These are phyloP conservation scores for Phyllosticta ampelicida DNA, from an alignment of 2,329 filamentous ascomycete genomes.

Conservation along the genomic window DNA sequence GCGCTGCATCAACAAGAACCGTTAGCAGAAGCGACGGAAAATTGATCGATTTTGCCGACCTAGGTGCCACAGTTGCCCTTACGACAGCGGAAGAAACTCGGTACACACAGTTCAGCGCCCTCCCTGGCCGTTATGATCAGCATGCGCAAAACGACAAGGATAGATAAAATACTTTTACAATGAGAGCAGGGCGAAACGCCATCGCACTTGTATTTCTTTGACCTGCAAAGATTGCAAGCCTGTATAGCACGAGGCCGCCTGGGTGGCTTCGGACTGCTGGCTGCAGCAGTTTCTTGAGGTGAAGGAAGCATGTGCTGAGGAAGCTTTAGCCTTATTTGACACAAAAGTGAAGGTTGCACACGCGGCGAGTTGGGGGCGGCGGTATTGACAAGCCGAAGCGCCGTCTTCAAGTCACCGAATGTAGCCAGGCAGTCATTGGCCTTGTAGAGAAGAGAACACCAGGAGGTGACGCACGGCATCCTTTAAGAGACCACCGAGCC, in stretches of 20 bases:
- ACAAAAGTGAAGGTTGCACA: background rate
- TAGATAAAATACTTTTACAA: conserved; percentile 29
- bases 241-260: conserved; percentile 33
- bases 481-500: too few species aligned
- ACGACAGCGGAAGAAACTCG: conserved; percentile 8
- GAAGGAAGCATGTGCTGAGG: conserved; percentile 6
- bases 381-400: background rate
- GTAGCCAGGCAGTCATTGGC: background rate
- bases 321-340: background rate
- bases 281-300: conserved; percentile 6
- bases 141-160: background rate
- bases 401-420: background rate
- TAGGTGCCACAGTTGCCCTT: background rate
- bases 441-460: background rate
- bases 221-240: conserved; percentile 37
- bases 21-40: background rate
- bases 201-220: conserved; percentile 41
- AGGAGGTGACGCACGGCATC: background rate
- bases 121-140: background rate
- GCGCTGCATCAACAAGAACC: background rate
- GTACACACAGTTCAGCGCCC: conserved; percentile 13
- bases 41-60: background rate
- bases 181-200: conserved; percentile 35
- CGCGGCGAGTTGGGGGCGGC: background rate
- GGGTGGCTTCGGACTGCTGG: conserved; percentile 9